A percentile compares a stretch with the other conserved stretches of the same genome.
phyloP scores from a whole-genome alignment of 2,329 filamentous ascomycete species.

The Bipolaris oryzae region DNA sequence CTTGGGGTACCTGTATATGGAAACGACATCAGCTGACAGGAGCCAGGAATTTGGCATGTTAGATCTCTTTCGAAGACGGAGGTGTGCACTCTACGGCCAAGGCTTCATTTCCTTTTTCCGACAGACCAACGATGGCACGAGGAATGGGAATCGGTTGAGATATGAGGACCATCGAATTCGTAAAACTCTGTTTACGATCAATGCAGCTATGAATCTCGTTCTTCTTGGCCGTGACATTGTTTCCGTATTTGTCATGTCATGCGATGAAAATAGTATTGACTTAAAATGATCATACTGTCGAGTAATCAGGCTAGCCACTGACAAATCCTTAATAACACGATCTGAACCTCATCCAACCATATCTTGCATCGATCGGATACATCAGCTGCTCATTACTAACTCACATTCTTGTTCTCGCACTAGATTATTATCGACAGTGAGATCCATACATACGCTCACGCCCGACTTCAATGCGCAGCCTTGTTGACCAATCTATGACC shows the following conservation, averaged over 20 bases:
- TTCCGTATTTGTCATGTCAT: not conserved
- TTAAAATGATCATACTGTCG: not conserved
- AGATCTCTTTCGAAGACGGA: slow-evolving; percentile 30
- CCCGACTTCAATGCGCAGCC: not conserved
- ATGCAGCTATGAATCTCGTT: slow-evolving; percentile 4
- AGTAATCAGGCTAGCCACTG: not conserved
- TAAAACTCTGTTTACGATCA: slow-evolving; percentile 22
- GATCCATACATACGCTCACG: not conserved
- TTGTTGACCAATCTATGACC: not conserved
- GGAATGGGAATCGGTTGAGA: slow-evolving; percentile 37
- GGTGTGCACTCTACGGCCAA: slow-evolving; percentile 41
- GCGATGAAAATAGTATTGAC: not conserved
- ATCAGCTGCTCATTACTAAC: not conserved
- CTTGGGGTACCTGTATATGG: not conserved
- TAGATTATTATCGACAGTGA: not conserved
- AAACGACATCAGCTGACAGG: slow-evolving; percentile 21
- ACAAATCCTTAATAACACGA: not conserved
- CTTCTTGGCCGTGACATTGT: slow-evolving; percentile 5
- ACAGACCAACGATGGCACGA: slow-evolving; percentile 42
- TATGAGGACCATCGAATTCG: slow-evolving; percentile 41
- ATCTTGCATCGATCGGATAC: not conserved
- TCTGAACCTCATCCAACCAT: not conserved
- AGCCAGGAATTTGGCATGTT: slow-evolving; percentile 39
- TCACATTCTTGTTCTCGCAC: not conserved
- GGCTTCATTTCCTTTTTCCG: slow-evolving; percentile 36